Percentiles rank a stretch among this genome's conserved stretches.
Conservation (phyloP, 768 basidiomycete genomes). For the Pluteus cervinus region DNA sequence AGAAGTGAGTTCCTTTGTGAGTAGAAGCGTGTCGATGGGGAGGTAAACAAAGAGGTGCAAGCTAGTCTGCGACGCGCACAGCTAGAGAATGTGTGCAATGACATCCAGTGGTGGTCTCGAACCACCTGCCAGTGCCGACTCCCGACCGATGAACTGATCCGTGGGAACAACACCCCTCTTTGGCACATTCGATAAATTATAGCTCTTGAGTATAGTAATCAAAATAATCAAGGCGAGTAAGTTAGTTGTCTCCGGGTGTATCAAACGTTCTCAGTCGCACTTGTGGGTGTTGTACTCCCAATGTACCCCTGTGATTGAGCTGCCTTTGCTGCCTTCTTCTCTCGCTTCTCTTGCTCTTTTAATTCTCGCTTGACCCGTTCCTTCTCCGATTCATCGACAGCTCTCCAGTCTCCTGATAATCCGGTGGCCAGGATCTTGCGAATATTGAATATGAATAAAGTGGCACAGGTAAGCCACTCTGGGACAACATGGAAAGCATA, state of each 20-base stretch:
- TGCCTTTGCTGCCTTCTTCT: constrained; percentile 6
- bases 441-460: constrained; percentile 18
- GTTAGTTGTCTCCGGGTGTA: too few relatives aligned
- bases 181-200: too few relatives aligned
- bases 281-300: constrained; percentile 3
- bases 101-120: not conserved
- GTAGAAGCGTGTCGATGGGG: constrained; percentile 1
- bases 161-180: too few relatives aligned
- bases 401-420: constrained; percentile 15
- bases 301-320: constrained; percentile 6
- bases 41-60: constrained; percentile 1
- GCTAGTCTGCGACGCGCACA: too few relatives aligned
- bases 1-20: not conserved
- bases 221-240: too few relatives aligned
- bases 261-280: constrained; percentile 4
- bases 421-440: constrained; percentile 21
- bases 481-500: constrained; percentile 28
- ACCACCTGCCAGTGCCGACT: too few relatives aligned
- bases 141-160: too few relatives aligned
- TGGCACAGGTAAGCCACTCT: constrained; percentile 21
- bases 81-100: not conserved
- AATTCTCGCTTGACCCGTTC: constrained; percentile 14
- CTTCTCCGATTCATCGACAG: constrained; percentile 17
- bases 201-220: too few relatives aligned
- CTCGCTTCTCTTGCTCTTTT: constrained; percentile 13